Evolutionary conservation across 2,329 filamentous ascomycete genomes (phyloP), one percentile per base, ranked within the genome.

Genomic region (Claviceps sp.): DNA sequence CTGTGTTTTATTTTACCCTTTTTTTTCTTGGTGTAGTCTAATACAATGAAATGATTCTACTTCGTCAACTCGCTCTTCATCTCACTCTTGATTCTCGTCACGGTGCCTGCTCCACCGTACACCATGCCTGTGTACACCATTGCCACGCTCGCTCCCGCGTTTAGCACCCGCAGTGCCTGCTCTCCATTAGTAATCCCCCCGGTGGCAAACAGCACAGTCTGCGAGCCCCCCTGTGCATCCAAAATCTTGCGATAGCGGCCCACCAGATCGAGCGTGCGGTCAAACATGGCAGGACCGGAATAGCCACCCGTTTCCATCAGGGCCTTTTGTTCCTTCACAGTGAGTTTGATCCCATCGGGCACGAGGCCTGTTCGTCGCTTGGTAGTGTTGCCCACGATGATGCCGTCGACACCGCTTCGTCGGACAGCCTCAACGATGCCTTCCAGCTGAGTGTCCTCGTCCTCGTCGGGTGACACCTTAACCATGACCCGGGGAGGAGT

Each of bases 381-480:
- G 2, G 93, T 98, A 0, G 93, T 98, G 72, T 98, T 98, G 11
- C 91, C 93, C 4, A 98, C 91, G 56, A 98, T 96, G 38, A 98
- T 82, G 30, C 93, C 93, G 60, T 96, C 90, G 2, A 97, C 90
- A 6, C 90, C 90, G 55, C 86, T 88, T 58, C 75, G 74, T 73
- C 82, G 85, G 13, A 95, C 83, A 0, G 90, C 90, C 59, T 89
- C 80, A 55, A 88, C 91, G 52, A 98, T 95, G 8, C 90, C 93
- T 43, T 84, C 78, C 55, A 98, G 80, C 65, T 98, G 89, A 52
- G 82, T 74, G 50, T 89, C 82, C 20, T 85, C 81, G 65, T 96
- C 88, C 70, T 97, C 93, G 60, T 98, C 93, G 0, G 93, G 93
- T 54, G 88, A 95, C 20, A 98, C 91, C 73, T 98, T 98, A 61